phyloP scores from a whole-genome alignment of 495 filamentous ascomycete genomes.

The Aspergillus haitiensis region DNA sequence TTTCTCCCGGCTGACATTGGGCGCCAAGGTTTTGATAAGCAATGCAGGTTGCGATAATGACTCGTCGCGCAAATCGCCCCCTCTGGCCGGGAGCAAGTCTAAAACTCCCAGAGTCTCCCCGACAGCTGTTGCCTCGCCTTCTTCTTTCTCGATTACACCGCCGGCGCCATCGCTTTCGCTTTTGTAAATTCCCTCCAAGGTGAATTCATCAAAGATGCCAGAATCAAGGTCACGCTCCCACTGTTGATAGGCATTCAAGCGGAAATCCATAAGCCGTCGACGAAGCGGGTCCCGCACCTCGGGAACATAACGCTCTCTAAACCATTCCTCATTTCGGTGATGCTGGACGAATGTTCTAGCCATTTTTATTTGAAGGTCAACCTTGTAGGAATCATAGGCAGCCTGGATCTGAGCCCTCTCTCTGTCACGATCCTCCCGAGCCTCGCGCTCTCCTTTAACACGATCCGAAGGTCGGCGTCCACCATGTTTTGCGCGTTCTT shows the following conservation, averaged over 20 bases:
- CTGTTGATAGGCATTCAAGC: constrained; percentile 69
- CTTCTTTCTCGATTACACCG: constrained; percentile 87
- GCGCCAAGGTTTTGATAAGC: constrained; percentile 96
- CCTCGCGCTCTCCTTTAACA: constrained; percentile 72
- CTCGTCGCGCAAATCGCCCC: constrained; percentile 81
- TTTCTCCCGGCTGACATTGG: constrained; percentile 91
- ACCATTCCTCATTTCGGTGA: constrained; percentile 96
- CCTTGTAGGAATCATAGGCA: constrained; percentile 92
- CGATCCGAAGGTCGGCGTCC: constrained; percentile 69
- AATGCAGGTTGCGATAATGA: constrained; percentile 81
- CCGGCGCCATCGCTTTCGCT: constrained; percentile 85
- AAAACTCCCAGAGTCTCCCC: constrained; percentile 91
- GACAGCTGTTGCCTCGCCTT: constrained; percentile 84
- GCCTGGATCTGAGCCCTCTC: constrained; percentile 87
- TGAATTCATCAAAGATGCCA: constrained; percentile 90
- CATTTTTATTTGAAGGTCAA: constrained; percentile 89
- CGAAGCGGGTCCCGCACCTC: constrained; percentile 72
- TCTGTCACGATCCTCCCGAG: constrained; percentile 80
- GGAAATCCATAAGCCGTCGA: constrained; percentile 68
- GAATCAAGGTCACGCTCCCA: constrained; percentile 82
- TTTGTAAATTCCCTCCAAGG: constrained; percentile 93
- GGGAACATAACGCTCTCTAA: constrained; percentile 89
- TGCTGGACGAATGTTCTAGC: constrained; percentile 82
- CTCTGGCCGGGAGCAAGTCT: constrained; percentile 77
- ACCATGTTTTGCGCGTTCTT: constrained; percentile 73